Conservation (phyloP, 225 moss, liverwort and hornwort genomes). For the Polytrichum commune region DNA sequence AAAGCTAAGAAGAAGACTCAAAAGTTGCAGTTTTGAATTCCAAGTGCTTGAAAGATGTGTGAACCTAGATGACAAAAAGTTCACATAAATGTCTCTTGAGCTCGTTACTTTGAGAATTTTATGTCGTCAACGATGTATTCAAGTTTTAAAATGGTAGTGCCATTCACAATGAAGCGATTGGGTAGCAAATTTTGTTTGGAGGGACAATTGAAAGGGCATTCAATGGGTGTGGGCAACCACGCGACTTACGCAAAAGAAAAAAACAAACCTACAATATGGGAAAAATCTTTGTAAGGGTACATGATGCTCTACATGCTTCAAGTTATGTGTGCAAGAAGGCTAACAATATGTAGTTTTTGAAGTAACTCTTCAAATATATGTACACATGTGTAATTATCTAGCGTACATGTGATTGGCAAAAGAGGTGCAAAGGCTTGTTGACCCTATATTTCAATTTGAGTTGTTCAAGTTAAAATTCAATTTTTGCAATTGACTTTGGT, state of each 20-base stretch:
- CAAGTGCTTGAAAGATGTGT: too few relatives aligned
- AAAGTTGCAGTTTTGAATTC: too few relatives aligned
- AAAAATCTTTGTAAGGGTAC: constrained; percentile 21
- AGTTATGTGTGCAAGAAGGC: constrained; percentile 20
- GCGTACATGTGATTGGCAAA: background rate
- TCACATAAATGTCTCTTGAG: too few relatives aligned
- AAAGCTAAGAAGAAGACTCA: too few relatives aligned
- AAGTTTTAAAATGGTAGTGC: too few relatives aligned
- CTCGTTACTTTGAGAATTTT: too few relatives aligned
- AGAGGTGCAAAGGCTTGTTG: background rate
- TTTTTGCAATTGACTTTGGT: background rate
- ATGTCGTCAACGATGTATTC: too few relatives aligned
- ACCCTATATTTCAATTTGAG: background rate
- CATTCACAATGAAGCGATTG: too few relatives aligned
- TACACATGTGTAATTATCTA: background rate
- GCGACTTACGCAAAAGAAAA: constrained; percentile 32
- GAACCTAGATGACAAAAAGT: too few relatives aligned
- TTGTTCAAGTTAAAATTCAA: background rate
- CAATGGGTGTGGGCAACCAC: background rate
- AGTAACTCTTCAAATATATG: constrained; percentile 7
- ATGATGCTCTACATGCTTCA: constrained; percentile 40
- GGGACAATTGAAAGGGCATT: too few relatives aligned
- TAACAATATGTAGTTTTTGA: constrained; percentile 30
- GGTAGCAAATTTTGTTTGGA: too few relatives aligned
- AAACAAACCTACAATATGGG: constrained; percentile 3